These are phyloP conservation scores for Hypoxylon rickii DNA, from an alignment of 495 filamentous ascomycete genomes.

Conservation along the genomic window DNA sequence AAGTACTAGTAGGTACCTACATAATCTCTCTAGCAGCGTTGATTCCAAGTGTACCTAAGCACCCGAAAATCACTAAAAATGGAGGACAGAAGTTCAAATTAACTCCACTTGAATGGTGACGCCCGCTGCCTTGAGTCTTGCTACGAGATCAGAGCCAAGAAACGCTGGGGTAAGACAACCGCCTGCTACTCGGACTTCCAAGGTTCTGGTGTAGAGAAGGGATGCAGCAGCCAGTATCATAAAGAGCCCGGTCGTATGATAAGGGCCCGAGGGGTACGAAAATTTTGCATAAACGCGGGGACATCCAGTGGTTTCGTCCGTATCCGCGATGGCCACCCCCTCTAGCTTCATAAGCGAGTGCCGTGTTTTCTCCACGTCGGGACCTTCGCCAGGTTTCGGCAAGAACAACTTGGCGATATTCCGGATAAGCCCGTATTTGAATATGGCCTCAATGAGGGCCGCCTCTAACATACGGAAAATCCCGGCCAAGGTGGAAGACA, in stretches of 20 bases:
- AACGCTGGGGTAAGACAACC: constrained; percentile 30
- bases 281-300: constrained; percentile 25
- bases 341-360: constrained; percentile 19
- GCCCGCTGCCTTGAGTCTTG: constrained; percentile 12
- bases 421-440: not conserved
- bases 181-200: constrained; percentile 4
- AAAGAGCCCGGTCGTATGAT: constrained; percentile 16
- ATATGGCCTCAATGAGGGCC: not conserved
- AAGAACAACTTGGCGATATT: constrained; percentile 6
- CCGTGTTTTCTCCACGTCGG: constrained; percentile 21
- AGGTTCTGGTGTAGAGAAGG: constrained; percentile 16
- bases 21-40: too few species aligned
- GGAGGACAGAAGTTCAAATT: not conserved
- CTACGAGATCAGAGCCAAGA: constrained; percentile 18
- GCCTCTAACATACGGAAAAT: constrained; percentile 2
- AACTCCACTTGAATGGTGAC: constrained; percentile 10
- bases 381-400: constrained; percentile 18
- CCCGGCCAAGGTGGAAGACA: constrained; percentile 5
- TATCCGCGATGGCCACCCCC: constrained; percentile 22
- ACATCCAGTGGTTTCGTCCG: not conserved
- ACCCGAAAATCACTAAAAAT: not conserved
- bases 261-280: constrained; percentile 20
- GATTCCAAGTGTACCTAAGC: not conserved
- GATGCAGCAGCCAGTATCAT: constrained; percentile 19
- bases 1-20: too few species aligned